Evolutionary conservation across 345 rosid species (phyloP), one percentile per base, ranked within the genome.

Genomic region (Cardamine chenopodiifolia): DNA sequence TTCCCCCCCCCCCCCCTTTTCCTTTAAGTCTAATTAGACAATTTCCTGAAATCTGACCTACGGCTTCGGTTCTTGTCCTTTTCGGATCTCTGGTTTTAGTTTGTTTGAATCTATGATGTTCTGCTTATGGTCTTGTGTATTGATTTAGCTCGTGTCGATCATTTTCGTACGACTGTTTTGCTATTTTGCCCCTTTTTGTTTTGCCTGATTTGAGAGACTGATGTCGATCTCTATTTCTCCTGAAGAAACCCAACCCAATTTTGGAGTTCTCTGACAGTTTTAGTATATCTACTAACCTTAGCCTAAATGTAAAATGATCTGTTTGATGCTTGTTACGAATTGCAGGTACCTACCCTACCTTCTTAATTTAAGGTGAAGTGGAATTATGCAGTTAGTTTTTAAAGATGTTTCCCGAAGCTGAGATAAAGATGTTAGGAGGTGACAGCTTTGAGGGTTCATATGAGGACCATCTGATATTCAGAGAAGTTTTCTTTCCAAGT

Each of bases 381-480:
- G 66, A 65, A 29, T 66, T 66, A 71, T 78, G 72, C 75, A 15
- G 20, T 53, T 62, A 58, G 77, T 71, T 79, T 60, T 59, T 75
- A 19, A 83, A 74, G 49, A 84, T 90, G 89, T 22, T 69, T 70
- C 56, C 40, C 29, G 26, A 58, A 62, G 59, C 79, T 68, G 70
- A 64, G 66, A 23, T 79, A 23, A 80, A 79, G 62, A 82, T 80
- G 65, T 70, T 76, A 15, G 52, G 13, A 53, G 81, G 72, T 78
- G 95, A 82, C 75, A 76, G 79, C 77, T 86, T 88, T 67, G 95
- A 86, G 71, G 96, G 90, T 20, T 84, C 91, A 19, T 75, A 23
- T 44, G 74, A 82, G 35, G 95, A 93, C 59, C 87, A 78, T 58
- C 56, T 20, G 37, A 86, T 87, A 58, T 90, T 87, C 77, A 70